A percentile compares a stretch with the other conserved stretches of the same genome.
phyloP scores from a whole-genome alignment of 805 yeast genomes.

The Yarrowia porcina region DNA sequence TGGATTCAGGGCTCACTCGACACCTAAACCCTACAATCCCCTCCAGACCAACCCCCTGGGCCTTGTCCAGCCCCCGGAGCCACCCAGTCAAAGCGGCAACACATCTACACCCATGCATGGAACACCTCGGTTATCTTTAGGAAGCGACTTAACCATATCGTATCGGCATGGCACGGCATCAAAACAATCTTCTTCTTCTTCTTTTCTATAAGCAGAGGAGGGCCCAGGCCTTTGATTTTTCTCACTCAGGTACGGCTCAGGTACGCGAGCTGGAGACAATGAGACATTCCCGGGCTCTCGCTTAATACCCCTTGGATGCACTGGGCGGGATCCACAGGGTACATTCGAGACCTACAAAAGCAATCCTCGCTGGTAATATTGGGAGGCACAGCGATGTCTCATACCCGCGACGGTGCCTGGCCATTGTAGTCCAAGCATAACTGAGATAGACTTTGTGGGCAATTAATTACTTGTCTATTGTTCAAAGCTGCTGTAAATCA shows the following conservation, averaged over 20 bases:
- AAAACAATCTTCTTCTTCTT: background rate
- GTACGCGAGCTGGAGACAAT: background rate
- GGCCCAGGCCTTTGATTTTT: too few relatives aligned
- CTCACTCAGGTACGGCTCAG: too few relatives aligned
- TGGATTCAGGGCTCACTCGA: constrained; percentile 1
- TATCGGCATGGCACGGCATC: background rate
- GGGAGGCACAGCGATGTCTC: background rate
- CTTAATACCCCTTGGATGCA: background rate
- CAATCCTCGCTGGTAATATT: background rate
- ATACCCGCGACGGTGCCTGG: background rate
- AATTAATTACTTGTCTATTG: constrained; percentile 3
- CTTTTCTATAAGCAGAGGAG: background rate
- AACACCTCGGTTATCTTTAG: background rate
- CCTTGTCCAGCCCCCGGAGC: background rate
- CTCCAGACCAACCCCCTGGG: background rate
- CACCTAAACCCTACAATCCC: background rate
- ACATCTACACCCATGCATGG: background rate
- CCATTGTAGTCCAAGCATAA: constrained; percentile 9
- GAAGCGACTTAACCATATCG: background rate
- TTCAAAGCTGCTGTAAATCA: constrained; percentile 72
- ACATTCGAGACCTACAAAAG: background rate
- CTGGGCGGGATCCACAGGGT: background rate
- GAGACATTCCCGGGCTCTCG: background rate
- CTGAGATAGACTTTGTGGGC: background rate
- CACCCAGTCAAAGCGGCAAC: background rate